Evolutionary conservation across 1,284 basidiomycete species (phyloP).

Genomic region (Marasmius tenuissimus): DNA sequence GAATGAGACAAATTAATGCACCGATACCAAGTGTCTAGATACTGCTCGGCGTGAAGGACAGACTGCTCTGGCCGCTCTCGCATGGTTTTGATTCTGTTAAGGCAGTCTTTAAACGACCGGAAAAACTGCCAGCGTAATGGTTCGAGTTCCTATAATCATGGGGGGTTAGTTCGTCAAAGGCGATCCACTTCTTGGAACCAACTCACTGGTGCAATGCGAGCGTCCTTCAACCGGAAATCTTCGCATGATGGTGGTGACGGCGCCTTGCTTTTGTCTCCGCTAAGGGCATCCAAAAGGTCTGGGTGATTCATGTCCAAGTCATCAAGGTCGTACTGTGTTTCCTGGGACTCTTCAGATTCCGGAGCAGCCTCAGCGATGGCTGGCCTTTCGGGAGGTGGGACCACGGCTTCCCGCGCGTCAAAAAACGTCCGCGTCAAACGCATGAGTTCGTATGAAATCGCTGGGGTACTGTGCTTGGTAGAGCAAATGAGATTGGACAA

Average conservation of each 20-base stretch:
- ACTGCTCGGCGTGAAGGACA: slow-evolving; percentile 45
- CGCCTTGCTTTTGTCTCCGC: slow-evolving; percentile 23
- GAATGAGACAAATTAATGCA: background rate
- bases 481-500: background rate
- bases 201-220: background rate
- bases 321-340: slow-evolving; percentile 78
- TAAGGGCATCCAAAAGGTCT: slow-evolving; percentile 50
- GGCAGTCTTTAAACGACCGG: background rate
- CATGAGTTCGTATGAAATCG: slow-evolving; percentile 57
- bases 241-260: background rate
- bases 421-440: slow-evolving; percentile 67
- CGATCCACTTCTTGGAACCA: background rate
- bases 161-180: background rate
- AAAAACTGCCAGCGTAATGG: background rate
- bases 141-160: background rate
- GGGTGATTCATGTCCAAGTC: slow-evolving; percentile 59
- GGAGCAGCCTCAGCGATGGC: slow-evolving; percentile 24
- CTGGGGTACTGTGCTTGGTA: slow-evolving; percentile 21
- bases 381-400: slow-evolving; percentile 48
- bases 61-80: slow-evolving; percentile 43
- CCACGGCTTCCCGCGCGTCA: slow-evolving; percentile 51
- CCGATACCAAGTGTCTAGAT: background rate
- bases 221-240: background rate
- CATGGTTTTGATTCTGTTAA: background rate
- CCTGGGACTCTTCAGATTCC: slow-evolving; percentile 44